These are phyloP conservation scores for Arabidopsis suecica DNA, from an alignment of 345 rosid species.

Conservation along the genomic window DNA sequence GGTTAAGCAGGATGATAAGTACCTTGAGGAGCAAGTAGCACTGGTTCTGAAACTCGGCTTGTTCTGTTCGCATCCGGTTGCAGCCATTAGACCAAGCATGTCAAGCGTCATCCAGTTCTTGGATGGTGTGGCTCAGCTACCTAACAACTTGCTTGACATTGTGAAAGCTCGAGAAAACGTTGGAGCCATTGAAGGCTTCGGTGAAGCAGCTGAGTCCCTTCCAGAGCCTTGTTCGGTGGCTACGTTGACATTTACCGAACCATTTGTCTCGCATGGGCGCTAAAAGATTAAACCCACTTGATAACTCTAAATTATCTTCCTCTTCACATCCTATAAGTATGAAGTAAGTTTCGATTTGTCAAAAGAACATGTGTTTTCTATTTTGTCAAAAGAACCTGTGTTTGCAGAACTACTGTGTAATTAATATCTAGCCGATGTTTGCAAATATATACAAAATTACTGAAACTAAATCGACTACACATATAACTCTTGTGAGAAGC, in stretches of 20 bases:
- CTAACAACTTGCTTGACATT: conserved; percentile 4
- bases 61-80: conserved; percentile 43
- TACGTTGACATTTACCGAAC: conserved; percentile 23
- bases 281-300: background rate
- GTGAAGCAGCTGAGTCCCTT: conserved; percentile 6
- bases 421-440: background rate
- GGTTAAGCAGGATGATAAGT: conserved; percentile 7
- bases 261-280: conserved; percentile 35
- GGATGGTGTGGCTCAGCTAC: conserved; percentile 16
- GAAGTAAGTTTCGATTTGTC: background rate
- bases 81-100: conserved; percentile 46
- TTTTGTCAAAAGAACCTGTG: background rate
- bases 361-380: background rate
- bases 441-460: background rate
- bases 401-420: background rate
- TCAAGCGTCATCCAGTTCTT: conserved; percentile 5
- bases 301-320: background rate
- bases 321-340: background rate
- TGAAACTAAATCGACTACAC: background rate
- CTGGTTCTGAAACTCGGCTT: conserved; percentile 49
- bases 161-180: conserved; percentile 17
- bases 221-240: conserved; percentile 8
- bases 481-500: no score
- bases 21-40: conserved; percentile 43
- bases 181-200: background rate